phyloP scores from a whole-genome alignment of 2,329 filamentous ascomycete species.

The Chaetomium strumarium region DNA sequence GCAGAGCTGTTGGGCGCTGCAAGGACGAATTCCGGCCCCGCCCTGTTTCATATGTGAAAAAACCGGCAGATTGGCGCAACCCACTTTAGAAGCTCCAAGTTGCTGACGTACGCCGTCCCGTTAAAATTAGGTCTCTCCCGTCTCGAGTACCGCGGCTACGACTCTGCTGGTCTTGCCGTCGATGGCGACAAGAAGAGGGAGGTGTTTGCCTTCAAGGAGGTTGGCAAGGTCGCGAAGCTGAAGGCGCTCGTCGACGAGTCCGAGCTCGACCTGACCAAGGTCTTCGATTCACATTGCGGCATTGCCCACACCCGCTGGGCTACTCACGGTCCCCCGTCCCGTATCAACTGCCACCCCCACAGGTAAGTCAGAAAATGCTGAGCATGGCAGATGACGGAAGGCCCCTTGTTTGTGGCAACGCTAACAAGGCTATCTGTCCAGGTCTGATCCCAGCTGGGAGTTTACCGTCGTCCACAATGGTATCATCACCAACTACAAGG shows the following conservation, averaged over 20 bases:
- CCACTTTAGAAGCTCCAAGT: constrained; percentile 7
- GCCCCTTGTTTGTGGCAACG: constrained; percentile 12
- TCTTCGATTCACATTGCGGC: constrained; percentile 96
- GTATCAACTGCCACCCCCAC: constrained; percentile 96
- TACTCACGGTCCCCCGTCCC: constrained; percentile 90
- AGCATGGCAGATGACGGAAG: background rate
- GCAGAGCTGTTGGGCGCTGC: background rate
- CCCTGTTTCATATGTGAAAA: constrained; percentile 9
- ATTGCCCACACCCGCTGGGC: constrained; percentile 99
- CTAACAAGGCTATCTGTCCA: constrained; percentile 31
- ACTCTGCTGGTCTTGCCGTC: constrained; percentile 91
- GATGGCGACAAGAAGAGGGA: constrained; percentile 99
- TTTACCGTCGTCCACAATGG: constrained; percentile 98
- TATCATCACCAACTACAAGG: constrained; percentile 99
- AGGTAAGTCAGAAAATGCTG: constrained; percentile 54
- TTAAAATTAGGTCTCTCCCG: constrained; percentile 69
- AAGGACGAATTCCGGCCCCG: constrained; percentile 8
- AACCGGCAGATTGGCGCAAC: background rate
- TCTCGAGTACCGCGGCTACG: constrained; percentile 97
- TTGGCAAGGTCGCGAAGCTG: constrained; percentile 97
- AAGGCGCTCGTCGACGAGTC: constrained; percentile 84
- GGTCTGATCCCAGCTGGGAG: constrained; percentile 92
- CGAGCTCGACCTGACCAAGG: constrained; percentile 79
- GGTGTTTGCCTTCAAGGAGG: constrained; percentile 96
- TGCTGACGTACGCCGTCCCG: constrained; percentile 18